Evolutionary conservation across 164 flowering plant genomes (phyloP), one percentile per base, ranked within the genome.

Genomic region (Nymphaea colorata): DNA sequence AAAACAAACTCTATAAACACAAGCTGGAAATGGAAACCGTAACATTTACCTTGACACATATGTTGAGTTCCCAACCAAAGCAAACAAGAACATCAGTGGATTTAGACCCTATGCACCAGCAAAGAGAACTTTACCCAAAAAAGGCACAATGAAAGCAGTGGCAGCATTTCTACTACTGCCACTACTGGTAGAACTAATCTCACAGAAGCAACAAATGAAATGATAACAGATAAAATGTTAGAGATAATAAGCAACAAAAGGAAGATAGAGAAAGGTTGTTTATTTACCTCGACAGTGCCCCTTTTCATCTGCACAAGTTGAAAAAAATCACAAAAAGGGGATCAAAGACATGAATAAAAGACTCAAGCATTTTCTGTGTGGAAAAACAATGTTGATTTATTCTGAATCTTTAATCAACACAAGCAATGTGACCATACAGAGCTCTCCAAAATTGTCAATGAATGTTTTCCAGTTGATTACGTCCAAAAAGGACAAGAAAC

Each of bases 31-130:
- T 61, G 17, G 7, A 51, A 14, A 47, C 55, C 18, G 64, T 5
- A 55, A 42, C 16, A 62, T 7, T 69, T 64, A 90, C 96, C 96
- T 86, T 69, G 79, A 89, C 25, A 91, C 87, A 70, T 91, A 91
- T 36, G 90, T 84, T 42, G 70, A 16, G 69, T 91, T 91, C 67
- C 93, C 96, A 69, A 85, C 60, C 59, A 91, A 73, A 43, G 96
- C 97, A 77, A 91, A 91, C 67, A 87, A 42, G 72, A 91, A 91
- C 97, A 91, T 91, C 16, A 89, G 68, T 41, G 97, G 95, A 74
- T 83, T 91, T 36, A 91, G 87, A 43, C 95, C 95, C 91, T 88
- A 73, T 70, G 83, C 12, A 47, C 11, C 36, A 12, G 61, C 8
- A 43, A 16, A 10, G 16, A 44, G 68, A 44, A 57, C 41, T 53